Evolutionary conservation across 768 basidiomycete species (phyloP).

Genomic region (Ramaria sp.): DNA sequence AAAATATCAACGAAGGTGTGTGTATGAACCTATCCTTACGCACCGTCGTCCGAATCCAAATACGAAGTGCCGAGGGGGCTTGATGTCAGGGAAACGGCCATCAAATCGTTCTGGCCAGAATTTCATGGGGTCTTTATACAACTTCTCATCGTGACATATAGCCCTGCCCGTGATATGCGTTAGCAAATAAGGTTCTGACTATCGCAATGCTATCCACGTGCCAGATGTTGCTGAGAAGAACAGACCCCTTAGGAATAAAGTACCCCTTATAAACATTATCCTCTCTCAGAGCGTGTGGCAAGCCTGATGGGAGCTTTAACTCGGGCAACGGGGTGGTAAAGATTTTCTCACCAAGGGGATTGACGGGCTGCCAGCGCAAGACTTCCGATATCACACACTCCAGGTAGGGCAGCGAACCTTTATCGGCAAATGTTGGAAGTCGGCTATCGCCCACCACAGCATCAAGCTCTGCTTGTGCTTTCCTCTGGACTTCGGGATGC

Average conservation of each 20-base stretch:
- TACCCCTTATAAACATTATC: constrained; percentile 28
- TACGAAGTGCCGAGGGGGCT: not conserved
- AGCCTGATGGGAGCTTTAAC: constrained; percentile 18
- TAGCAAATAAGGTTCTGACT: too few species aligned
- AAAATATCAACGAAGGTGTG: not conserved
- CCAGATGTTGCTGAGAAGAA: constrained; percentile 26
- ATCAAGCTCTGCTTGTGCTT: constrained; percentile 14
- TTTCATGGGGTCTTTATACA: constrained; percentile 5
- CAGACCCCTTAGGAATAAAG: constrained; percentile 25
- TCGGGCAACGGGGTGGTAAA: not conserved
- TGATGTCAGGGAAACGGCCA: not conserved
- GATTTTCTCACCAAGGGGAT: constrained; percentile 9
- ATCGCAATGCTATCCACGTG: not conserved
- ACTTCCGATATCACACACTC: constrained; percentile 9
- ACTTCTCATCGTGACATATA: not conserved
- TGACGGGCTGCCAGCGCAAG: constrained; percentile 10
- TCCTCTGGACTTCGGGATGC: constrained; percentile 8
- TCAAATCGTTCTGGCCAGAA: constrained; percentile 7
- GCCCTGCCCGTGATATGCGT: too few species aligned
- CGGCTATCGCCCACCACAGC: constrained; percentile 3
- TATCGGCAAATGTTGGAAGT: constrained; percentile 8
- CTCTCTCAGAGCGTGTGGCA: constrained; percentile 29
- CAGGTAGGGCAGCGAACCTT: constrained; percentile 11
- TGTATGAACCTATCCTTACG: not conserved
- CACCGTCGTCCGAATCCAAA: constrained; percentile 6